phyloP scores from a whole-genome alignment of 768 basidiomycete species.

The Amanita rimosa region DNA sequence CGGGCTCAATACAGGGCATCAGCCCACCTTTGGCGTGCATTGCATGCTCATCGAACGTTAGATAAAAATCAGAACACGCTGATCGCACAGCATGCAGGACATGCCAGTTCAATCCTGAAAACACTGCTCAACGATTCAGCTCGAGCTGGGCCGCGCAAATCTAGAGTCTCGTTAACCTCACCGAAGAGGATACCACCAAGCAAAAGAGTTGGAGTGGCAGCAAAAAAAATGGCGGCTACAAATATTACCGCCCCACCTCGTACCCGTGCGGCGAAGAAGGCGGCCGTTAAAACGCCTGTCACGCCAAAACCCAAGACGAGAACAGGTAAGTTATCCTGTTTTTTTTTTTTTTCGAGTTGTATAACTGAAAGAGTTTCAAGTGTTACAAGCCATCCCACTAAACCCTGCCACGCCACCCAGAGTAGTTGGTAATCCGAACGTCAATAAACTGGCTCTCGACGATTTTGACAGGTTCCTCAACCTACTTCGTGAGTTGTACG shows the following conservation, averaged over 20 bases:
- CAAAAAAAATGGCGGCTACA: not conserved
- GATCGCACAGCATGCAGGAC: conserved; percentile 40
- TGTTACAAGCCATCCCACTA: conserved; percentile 18
- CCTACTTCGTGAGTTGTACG: conserved; percentile 39
- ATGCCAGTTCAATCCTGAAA: conserved; percentile 40
- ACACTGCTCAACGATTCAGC: conserved; percentile 16
- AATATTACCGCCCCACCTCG: not conserved
- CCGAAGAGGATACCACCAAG: conserved; percentile 1
- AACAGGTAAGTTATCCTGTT: conserved; percentile 18
- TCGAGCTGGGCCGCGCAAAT: conserved; percentile 8
- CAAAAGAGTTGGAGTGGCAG: not conserved
- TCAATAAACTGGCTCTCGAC: conserved; percentile 19
- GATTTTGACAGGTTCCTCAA: conserved; percentile 30
- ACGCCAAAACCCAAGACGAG: conserved; percentile 34
- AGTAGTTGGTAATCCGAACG: conserved; percentile 8
- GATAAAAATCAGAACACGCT: conserved; percentile 30
- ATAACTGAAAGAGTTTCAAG: conserved; percentile 10
- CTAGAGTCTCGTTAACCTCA: conserved; percentile 12
- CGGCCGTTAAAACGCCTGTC: conserved; percentile 19
- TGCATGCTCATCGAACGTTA: conserved; percentile 54
- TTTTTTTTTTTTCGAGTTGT: conserved; percentile 1
- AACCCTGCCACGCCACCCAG: conserved; percentile 10
- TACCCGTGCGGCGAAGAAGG: conserved; percentile 7
- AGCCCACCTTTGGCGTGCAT: conserved; percentile 55
- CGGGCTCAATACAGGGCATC: conserved; percentile 38